Evolutionary conservation across 805 yeast genomes (phyloP).

Genomic region (Saturnispora ahearnii): DNA sequence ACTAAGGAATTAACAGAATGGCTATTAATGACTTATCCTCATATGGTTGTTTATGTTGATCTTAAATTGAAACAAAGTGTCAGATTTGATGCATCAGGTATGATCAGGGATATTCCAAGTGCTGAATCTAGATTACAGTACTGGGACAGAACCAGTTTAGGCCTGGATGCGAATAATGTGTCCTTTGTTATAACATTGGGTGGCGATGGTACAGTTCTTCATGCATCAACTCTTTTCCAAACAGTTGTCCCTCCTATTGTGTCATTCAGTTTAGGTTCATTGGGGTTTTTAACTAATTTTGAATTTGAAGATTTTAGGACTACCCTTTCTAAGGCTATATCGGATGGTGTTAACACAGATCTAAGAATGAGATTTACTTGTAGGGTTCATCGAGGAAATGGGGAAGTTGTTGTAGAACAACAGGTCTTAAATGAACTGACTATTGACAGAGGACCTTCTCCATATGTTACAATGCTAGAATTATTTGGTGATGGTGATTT

Average conservation of each 20-base stretch:
- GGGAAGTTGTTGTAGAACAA: slow-evolving; percentile 50
- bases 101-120: slow-evolving; percentile 39
- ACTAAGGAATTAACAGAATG: slow-evolving; percentile 77
- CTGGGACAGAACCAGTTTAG: slow-evolving; percentile 61
- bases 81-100: slow-evolving; percentile 51
- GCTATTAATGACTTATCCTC: slow-evolving; percentile 37
- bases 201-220: slow-evolving; percentile 93
- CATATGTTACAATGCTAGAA: slow-evolving; percentile 84
- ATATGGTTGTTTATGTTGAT: slow-evolving; percentile 58
- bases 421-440: slow-evolving; percentile 87
- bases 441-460: slow-evolving; percentile 89
- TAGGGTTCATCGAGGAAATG: slow-evolving; percentile 49
- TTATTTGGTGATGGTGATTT: slow-evolving; percentile 80
- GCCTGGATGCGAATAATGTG: slow-evolving; percentile 36
- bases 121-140: slow-evolving; percentile 42
- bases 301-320: slow-evolving; percentile 63
- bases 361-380: slow-evolving; percentile 85
- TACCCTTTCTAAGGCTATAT: slow-evolving; percentile 48
- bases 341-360: slow-evolving; percentile 66
- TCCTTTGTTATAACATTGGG: slow-evolving; percentile 86
- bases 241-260: slow-evolving; percentile 84
- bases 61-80: slow-evolving; percentile 50
- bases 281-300: slow-evolving; percentile 88
- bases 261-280: slow-evolving; percentile 80
- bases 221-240: slow-evolving; percentile 81